Evolutionary conservation across 2,329 filamentous ascomycete genomes (phyloP).

Genomic region (Domatiomyces globalis): DNA sequence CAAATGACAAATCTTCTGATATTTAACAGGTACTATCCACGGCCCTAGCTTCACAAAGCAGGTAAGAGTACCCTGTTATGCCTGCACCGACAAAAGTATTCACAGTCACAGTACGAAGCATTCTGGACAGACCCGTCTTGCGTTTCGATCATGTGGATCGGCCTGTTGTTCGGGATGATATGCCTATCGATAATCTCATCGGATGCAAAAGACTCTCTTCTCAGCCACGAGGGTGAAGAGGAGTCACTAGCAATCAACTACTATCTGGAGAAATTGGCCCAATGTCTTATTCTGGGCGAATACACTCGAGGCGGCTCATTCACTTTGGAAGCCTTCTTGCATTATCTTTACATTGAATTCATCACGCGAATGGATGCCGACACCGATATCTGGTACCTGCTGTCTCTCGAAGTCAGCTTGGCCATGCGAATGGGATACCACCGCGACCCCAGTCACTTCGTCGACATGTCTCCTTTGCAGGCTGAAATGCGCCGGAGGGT

Average conservation of each 20-base stretch:
- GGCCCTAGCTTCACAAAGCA: no score
- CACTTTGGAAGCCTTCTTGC: background rate
- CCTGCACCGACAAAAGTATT: no score
- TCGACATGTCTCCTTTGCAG: slow-evolving; percentile 36
- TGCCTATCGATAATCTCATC: slow-evolving; percentile 13
- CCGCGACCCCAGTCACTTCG: slow-evolving; percentile 29
- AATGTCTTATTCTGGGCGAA: background rate
- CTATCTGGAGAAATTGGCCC: background rate
- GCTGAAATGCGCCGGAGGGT: slow-evolving; percentile 38
- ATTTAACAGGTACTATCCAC: slow-evolving; percentile 6
- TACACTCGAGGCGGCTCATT: background rate
- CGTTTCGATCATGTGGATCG: slow-evolving; percentile 31
- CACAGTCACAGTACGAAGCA: slow-evolving; percentile 24
- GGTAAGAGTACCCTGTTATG: no score
- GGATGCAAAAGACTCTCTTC: no score
- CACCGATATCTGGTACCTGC: slow-evolving; percentile 39
- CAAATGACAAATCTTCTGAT: slow-evolving; percentile 15
- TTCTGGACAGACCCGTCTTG: slow-evolving; percentile 31
- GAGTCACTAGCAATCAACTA: no score
- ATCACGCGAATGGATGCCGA: slow-evolving; percentile 39
- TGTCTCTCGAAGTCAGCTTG: slow-evolving; percentile 41
- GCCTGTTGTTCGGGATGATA: slow-evolving; percentile 30
- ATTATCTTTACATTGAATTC: slow-evolving; percentile 27
- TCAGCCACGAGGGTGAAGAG: no score
- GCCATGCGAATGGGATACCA: slow-evolving; percentile 51